Evolutionary conservation across 495 filamentous ascomycete genomes (phyloP).

Genomic region (Penicillium fimorum): DNA sequence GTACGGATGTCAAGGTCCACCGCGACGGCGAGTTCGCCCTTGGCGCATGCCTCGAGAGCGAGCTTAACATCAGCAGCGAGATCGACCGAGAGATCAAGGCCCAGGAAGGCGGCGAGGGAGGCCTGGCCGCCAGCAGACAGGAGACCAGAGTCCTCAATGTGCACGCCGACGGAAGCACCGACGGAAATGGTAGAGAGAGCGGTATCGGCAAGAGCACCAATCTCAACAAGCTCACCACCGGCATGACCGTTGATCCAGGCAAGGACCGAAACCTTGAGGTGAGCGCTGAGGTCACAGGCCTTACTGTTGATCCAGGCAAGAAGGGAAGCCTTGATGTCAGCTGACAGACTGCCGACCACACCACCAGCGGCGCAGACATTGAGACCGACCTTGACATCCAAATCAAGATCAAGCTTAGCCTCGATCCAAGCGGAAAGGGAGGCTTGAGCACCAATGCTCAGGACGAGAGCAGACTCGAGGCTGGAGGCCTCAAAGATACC

Average conservation of each 20-base stretch:
- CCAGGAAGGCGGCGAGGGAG: constrained; percentile 38
- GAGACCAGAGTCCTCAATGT: constrained; percentile 33
- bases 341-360: constrained; percentile 32
- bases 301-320: constrained; percentile 32
- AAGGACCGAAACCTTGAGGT: constrained; percentile 34
- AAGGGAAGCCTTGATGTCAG: constrained; percentile 37
- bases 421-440: constrained; percentile 34
- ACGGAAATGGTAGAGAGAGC: constrained; percentile 38
- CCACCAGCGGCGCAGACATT: constrained; percentile 40
- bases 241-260: constrained; percentile 38
- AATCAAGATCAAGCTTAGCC: constrained; percentile 25
- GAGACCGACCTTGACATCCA: constrained; percentile 36
- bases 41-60: constrained; percentile 33
- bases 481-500: constrained; percentile 39
- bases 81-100: constrained; percentile 26
- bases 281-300: constrained; percentile 32
- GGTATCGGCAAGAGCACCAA: constrained; percentile 30
- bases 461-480: constrained; percentile 32
- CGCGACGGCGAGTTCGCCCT: constrained; percentile 33
- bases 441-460: constrained; percentile 33
- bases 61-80: constrained; percentile 33
- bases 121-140: constrained; percentile 33
- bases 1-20: constrained; percentile 34
- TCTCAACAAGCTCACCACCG: constrained; percentile 28
- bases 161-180: constrained; percentile 35